phyloP scores from a whole-genome alignment of 768 basidiomycete genomes.

The Lactarius evosmus region DNA sequence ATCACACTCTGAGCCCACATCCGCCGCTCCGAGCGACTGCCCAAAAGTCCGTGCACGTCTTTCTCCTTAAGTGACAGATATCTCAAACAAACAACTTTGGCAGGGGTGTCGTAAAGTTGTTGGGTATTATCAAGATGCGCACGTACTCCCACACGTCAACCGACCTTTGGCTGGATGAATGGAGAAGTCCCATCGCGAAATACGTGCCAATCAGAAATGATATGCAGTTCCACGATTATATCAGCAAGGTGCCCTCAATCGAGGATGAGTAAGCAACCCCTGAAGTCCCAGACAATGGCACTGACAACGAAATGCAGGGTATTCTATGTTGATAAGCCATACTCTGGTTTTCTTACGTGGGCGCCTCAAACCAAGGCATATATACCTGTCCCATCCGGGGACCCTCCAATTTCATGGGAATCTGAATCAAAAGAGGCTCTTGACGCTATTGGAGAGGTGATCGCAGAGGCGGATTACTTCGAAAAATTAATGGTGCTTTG shows the following conservation, averaged over 20 bases:
- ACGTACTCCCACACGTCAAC: constrained; percentile 61
- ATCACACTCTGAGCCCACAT: constrained; percentile 67
- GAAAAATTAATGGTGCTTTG: constrained; percentile 59
- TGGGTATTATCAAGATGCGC: constrained; percentile 70
- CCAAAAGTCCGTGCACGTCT: constrained; percentile 49
- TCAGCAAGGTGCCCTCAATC: constrained; percentile 32
- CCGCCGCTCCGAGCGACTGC: constrained; percentile 60
- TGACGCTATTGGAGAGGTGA: constrained; percentile 46
- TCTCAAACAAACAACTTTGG: constrained; percentile 11
- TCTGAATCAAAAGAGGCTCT: constrained; percentile 48
- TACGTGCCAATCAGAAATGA: constrained; percentile 48
- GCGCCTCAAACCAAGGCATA: constrained; percentile 61
- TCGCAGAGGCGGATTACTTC: constrained; percentile 56
- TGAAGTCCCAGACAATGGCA: background rate
- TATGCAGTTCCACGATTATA: constrained; percentile 45
- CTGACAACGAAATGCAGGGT: constrained; percentile 33
- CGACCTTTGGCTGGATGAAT: constrained; percentile 72
- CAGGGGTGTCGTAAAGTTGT: constrained; percentile 65
- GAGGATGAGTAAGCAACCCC: constrained; percentile 24
- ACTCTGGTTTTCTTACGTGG: constrained; percentile 81
- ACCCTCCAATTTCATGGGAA: constrained; percentile 52
- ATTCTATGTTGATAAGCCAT: constrained; percentile 67
- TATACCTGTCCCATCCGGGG: constrained; percentile 37
- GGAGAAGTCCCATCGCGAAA: constrained; percentile 58
- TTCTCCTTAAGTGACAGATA: constrained; percentile 1